Evolutionary conservation across 345 rosid genomes (phyloP).

Genomic region (Salix viminalis): DNA sequence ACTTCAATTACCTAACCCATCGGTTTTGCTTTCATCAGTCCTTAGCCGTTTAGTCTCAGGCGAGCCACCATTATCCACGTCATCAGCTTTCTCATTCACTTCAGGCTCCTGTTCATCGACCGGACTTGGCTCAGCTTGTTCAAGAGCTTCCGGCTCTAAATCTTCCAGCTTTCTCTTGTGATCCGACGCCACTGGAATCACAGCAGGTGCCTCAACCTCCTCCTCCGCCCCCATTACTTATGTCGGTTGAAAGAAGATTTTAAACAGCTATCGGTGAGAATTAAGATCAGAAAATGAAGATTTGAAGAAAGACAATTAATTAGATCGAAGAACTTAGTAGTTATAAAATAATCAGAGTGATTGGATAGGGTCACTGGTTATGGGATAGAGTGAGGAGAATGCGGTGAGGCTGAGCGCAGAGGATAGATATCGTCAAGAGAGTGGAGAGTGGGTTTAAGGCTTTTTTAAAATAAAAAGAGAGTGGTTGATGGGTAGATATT

Average conservation of each 20-base stretch:
- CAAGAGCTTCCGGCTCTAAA: slow-evolving; percentile 30
- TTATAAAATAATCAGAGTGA: background rate
- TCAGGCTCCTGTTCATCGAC: slow-evolving; percentile 10
- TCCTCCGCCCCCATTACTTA: slow-evolving; percentile 62
- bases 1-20: slow-evolving; percentile 43
- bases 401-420: background rate
- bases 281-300: background rate
- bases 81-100: slow-evolving; percentile 17
- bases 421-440: background rate
- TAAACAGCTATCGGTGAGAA: background rate
- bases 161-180: slow-evolving; percentile 74
- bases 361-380: background rate
- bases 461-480: background rate
- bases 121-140: background rate
- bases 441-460: background rate
- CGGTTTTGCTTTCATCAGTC: slow-evolving; percentile 36
- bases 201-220: slow-evolving; percentile 35
- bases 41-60: slow-evolving; percentile 52
- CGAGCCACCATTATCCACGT: slow-evolving; percentile 24
- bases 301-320: background rate
- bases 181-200: slow-evolving; percentile 33
- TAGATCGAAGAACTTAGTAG: no score
- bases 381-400: background rate
- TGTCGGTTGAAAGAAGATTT: background rate
- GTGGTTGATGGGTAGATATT: background rate